phyloP scores from a whole-genome alignment of 2,329 filamentous ascomycete genomes.

The Talaromyces sp. region DNA sequence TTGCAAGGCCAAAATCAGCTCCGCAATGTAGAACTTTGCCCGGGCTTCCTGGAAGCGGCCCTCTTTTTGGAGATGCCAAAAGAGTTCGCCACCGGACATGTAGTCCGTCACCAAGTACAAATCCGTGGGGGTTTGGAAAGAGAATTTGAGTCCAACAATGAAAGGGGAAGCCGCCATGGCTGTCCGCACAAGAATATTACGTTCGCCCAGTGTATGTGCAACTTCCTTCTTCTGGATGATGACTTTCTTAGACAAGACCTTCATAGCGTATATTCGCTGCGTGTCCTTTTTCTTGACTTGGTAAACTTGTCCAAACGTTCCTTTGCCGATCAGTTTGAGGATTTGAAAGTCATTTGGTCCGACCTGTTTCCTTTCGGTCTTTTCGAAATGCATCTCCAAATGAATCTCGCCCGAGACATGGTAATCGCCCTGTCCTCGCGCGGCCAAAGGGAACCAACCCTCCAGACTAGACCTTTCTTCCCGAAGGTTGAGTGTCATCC shows the following conservation, averaged over 20 bases:
- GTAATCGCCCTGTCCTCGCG: conserved; percentile 74
- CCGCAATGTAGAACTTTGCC: conserved; percentile 98
- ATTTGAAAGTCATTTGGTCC: conserved; percentile 96
- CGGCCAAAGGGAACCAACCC: conserved; percentile 79
- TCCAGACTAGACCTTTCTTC: conserved; percentile 67
- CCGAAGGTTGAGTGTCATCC: conserved; percentile 68
- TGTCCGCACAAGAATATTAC: conserved; percentile 94
- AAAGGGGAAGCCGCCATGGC: conserved; percentile 95
- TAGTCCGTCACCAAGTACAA: conserved; percentile 98
- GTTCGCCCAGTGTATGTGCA: conserved; percentile 91
- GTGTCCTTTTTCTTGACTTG: conserved; percentile 98
- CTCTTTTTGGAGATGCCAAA: conserved; percentile 98
- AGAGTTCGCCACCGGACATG: conserved; percentile 97
- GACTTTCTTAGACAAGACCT: conserved; percentile 97
- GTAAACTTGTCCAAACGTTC: conserved; percentile 97
- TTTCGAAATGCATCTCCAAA: conserved; percentile 79
- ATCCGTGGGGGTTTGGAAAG: conserved; percentile 95
- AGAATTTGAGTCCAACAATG: conserved; percentile 97
- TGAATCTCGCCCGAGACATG: conserved; percentile 81
- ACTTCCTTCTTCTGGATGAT: conserved; percentile 99
- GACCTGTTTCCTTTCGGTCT: conserved; percentile 82
- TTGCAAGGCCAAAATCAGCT: conserved; percentile 90
- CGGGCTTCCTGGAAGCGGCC: conserved; percentile 90
- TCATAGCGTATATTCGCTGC: conserved; percentile 96
- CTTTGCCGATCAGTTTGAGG: conserved; percentile 92